phyloP scores from a whole-genome alignment of 495 filamentous ascomycete genomes.

The Astrothelium macrocarpum region DNA sequence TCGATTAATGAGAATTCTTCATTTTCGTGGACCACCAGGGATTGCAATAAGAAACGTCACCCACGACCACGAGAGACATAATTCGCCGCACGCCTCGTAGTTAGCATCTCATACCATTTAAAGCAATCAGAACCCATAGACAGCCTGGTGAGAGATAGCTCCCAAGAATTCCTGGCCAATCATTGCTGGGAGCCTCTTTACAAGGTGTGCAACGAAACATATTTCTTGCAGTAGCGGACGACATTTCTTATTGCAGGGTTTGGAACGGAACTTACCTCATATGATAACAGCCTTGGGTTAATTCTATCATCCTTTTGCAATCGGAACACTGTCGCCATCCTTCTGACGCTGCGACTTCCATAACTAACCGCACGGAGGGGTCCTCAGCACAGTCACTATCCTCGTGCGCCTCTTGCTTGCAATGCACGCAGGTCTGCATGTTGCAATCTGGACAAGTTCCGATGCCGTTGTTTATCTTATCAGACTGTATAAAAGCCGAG shows the following conservation, averaged over 20 bases:
- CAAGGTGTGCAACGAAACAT: background rate
- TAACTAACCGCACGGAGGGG: constrained; percentile 11
- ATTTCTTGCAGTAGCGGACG: background rate
- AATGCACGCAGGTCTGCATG: constrained; percentile 36
- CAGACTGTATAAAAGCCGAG: constrained; percentile 33
- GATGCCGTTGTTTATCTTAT: constrained; percentile 26
- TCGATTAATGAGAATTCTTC: too few species aligned
- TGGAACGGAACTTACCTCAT: constrained; percentile 11
- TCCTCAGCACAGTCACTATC: constrained; percentile 10
- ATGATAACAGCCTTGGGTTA: constrained; percentile 16
- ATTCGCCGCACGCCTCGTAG: background rate
- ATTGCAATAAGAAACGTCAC: too few species aligned
- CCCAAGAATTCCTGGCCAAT: too few species aligned
- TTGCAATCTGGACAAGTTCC: constrained; percentile 38
- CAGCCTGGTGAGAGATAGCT: background rate
- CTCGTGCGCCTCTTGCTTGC: constrained; percentile 37
- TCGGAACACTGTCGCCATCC: constrained; percentile 29
- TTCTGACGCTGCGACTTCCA: constrained; percentile 19
- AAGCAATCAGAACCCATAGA: background rate
- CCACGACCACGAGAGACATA: too few species aligned
- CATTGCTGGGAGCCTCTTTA: too few species aligned
- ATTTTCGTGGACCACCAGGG: background rate
- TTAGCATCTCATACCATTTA: background rate
- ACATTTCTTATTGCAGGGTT: background rate
- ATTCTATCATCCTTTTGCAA: constrained; percentile 23